These are phyloP conservation scores for Oryza punctata DNA, from an alignment of 176 grass and related monocot species.

Conservation along the genomic window DNA sequence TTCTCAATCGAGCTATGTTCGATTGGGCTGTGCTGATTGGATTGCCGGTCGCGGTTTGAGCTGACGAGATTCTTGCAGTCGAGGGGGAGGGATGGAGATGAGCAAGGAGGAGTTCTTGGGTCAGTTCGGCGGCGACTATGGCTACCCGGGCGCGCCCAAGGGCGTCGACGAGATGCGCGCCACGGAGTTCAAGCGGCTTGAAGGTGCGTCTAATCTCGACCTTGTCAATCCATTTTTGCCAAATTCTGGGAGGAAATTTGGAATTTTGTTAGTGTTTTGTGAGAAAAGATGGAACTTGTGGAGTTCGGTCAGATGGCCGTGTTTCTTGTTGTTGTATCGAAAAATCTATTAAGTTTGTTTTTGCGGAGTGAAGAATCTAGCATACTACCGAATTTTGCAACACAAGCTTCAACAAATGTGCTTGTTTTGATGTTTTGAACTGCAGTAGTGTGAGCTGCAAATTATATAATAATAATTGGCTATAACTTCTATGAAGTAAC, in stretches of 20 bases:
- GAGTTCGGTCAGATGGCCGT: neutral
- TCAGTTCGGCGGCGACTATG: slow-evolving; percentile 63
- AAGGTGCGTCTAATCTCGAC: slow-evolving; percentile 45
- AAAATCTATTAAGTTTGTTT: neutral
- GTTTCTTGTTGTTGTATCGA: neutral
- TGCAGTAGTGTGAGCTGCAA: no score
- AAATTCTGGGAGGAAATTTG: neutral
- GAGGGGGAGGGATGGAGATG: slow-evolving; percentile 31
- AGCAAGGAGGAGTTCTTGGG: slow-evolving; percentile 67
- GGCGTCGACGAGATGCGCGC: slow-evolving; percentile 74
- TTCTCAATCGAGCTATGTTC: neutral
- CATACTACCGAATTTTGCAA: neutral
- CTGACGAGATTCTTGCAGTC: neutral
- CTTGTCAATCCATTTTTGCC: neutral
- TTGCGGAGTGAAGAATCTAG: neutral
- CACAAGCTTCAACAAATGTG: neutral
- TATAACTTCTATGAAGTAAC: no score
- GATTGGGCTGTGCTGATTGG: neutral
- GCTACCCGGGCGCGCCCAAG: slow-evolving; percentile 73
- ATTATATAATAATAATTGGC: no score
- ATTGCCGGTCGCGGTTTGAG: no score
- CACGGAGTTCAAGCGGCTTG: slow-evolving; percentile 75
- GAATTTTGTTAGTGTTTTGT: neutral
- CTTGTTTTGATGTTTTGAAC: neutral
- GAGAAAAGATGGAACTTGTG: neutral